Conservation (phyloP, 192 early-diverging fungal species). For the Diversispora epigaea region DNA sequence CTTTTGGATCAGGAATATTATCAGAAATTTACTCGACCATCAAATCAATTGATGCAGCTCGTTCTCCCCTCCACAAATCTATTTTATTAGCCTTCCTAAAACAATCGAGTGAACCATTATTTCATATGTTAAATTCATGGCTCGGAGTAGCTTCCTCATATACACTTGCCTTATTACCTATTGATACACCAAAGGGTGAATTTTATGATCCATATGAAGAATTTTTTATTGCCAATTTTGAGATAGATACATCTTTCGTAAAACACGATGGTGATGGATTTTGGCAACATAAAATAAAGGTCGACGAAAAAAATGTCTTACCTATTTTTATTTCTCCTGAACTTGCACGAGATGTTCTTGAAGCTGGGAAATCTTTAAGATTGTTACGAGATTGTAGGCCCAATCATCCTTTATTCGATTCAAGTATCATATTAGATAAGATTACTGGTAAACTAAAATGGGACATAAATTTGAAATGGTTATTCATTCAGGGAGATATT, state of each 20-base stretch:
- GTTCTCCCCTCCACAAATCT: constrained; percentile 27
- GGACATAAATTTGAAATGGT: constrained; percentile 12
- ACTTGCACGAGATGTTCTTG: constrained; percentile 36
- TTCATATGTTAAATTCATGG: constrained; percentile 39
- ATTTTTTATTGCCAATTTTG: constrained; percentile 35
- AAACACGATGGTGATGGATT: constrained; percentile 7
- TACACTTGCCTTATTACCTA: background rate
- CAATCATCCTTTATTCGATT: constrained; percentile 33
- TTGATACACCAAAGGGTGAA: background rate
- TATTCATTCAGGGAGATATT: constrained; percentile 31
- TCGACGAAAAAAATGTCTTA: constrained; percentile 18
- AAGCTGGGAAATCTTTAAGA: constrained; percentile 40
- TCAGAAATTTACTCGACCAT: constrained; percentile 28
- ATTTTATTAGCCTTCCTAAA: constrained; percentile 35
- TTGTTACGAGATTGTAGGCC: constrained; percentile 35
- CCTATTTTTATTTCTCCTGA: constrained; percentile 36
- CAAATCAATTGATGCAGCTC: constrained; percentile 23
- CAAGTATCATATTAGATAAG: constrained; percentile 8
- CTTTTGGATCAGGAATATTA: constrained; percentile 37
- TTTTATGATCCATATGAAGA: constrained; percentile 35
- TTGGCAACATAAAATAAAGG: constrained; percentile 13
- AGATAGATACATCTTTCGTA: background rate
- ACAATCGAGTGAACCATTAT: constrained; percentile 36
- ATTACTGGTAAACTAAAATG: background rate
- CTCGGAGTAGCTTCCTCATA: constrained; percentile 28